phyloP scores from a whole-genome alignment of 805 yeast genomes.

The Ogataea parapolymorpha region DNA sequence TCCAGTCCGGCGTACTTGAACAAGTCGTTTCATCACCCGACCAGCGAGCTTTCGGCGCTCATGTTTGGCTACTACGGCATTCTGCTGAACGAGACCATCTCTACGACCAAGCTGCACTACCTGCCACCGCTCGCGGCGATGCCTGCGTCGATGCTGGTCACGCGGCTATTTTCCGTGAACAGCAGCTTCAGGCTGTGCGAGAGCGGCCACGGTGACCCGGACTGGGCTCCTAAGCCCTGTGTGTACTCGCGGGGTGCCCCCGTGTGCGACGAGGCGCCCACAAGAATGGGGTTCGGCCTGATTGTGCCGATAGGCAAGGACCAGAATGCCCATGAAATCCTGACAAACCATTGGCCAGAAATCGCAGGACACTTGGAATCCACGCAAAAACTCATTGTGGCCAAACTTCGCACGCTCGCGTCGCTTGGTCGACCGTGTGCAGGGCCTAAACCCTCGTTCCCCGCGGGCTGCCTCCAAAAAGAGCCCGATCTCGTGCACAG shows the following conservation, averaged over 20 bases:
- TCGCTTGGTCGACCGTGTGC: conserved; percentile 6
- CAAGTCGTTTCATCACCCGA: conserved; percentile 38
- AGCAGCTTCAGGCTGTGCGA: conserved; percentile 19
- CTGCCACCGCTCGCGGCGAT: conserved; percentile 41
- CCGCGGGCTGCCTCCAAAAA: conserved; percentile 37
- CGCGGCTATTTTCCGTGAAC: conserved; percentile 40
- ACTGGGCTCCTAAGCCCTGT: conserved; percentile 45
- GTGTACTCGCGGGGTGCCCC: conserved; percentile 31
- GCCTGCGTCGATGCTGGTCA: conserved; percentile 41
- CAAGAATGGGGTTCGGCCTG: conserved; percentile 46
- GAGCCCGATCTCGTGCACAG: conserved; percentile 42
- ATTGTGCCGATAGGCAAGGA: conserved; percentile 41
- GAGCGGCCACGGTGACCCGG: conserved; percentile 7
- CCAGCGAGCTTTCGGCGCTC: conserved; percentile 45
- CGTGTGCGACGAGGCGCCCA: conserved; percentile 13
- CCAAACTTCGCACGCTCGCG: conserved; percentile 32
- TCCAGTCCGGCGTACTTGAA: conserved; percentile 13
- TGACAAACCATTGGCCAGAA: conserved; percentile 50
- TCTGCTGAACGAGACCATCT: conserved; percentile 43
- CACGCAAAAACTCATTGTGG: conserved; percentile 38
- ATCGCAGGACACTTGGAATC: conserved; percentile 38
- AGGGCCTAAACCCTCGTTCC: conserved; percentile 29
- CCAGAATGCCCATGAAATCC: conserved; percentile 34
- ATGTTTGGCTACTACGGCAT: conserved; percentile 56
- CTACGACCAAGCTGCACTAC: conserved; percentile 45